Evolutionary conservation across 441 rosid genomes (phyloP).

Genomic region (Raphanus hybrid): DNA sequence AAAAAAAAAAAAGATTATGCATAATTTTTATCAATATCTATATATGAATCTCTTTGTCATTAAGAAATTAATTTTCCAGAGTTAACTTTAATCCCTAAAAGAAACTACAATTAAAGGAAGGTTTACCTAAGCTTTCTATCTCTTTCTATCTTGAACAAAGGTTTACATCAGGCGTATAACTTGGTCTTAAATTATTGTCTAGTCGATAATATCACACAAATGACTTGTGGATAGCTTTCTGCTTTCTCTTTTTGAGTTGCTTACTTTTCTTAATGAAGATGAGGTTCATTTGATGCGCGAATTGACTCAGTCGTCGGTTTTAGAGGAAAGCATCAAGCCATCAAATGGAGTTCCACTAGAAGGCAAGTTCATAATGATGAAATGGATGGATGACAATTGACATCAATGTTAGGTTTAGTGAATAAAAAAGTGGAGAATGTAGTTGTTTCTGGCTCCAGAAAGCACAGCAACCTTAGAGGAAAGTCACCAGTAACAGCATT

Average conservation of each 20-base stretch:
- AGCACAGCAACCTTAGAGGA: conserved; percentile 69
- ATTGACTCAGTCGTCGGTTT: conserved; percentile 55
- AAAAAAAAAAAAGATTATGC: too few species aligned
- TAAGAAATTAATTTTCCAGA: too few species aligned
- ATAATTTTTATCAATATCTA: too few species aligned
- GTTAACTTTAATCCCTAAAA: too few species aligned
- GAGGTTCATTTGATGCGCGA: conserved; percentile 61
- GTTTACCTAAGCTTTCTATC: too few species aligned
- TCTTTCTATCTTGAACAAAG: not conserved
- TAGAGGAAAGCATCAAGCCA: conserved; percentile 47
- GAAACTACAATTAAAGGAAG: too few species aligned
- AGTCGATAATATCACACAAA: conserved; percentile 45
- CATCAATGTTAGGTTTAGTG: conserved; percentile 50
- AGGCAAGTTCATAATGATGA: conserved; percentile 65
- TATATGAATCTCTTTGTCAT: too few species aligned
- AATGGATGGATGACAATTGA: conserved; percentile 63
- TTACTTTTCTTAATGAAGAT: conserved; percentile 43
- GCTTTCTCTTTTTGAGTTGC: conserved; percentile 53
- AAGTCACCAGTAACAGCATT: conserved; percentile 68
- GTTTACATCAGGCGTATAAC: conserved; percentile 61
- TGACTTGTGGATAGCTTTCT: conserved; percentile 46
- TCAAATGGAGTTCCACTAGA: conserved; percentile 57
- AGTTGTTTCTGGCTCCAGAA: conserved; percentile 76
- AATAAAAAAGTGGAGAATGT: conserved; percentile 51
- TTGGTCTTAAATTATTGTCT: conserved; percentile 76